Percentiles rank a stretch among this genome's conserved stretches.
Evolutionary conservation across 139 green algal genomes (phyloP).

Genomic region (Chlamydomonas sphaeroides): DNA sequence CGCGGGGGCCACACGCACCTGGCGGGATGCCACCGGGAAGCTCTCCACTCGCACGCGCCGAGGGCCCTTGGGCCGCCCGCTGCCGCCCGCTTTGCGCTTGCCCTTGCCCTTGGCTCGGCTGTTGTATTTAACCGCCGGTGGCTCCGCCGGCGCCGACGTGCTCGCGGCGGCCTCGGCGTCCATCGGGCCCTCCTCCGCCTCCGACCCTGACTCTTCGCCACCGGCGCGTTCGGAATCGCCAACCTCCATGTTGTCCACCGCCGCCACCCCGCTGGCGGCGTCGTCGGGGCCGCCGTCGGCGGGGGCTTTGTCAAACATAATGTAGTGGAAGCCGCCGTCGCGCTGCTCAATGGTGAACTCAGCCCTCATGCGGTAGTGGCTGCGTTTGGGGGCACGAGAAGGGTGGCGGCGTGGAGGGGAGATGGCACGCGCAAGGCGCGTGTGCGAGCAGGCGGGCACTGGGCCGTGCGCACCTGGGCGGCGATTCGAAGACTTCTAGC

Average conservation of each 20-base stretch:
- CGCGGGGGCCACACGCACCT: too few species aligned
- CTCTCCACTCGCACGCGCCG: conserved; percentile 67
- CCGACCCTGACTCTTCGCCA: not conserved
- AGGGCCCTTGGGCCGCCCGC: not conserved
- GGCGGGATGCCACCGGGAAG: conserved; percentile 81
- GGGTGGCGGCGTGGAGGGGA: not conserved
- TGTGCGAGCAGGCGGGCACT: not conserved
- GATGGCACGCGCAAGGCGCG: too few species aligned
- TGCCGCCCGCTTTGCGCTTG: not conserved
- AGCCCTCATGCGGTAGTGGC: conserved; percentile 77
- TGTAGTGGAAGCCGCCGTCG: conserved; percentile 12
- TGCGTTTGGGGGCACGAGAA: not conserved
- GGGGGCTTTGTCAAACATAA: conserved; percentile 46
- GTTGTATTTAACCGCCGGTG: not conserved
- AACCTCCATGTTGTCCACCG: too few species aligned
- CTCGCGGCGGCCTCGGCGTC: not conserved
- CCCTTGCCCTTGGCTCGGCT: not conserved
- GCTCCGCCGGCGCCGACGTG: not conserved
- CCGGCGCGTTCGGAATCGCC: too few species aligned
- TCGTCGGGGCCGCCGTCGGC: not conserved
- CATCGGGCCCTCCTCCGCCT: not conserved
- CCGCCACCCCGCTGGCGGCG: not conserved
- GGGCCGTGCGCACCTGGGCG: not conserved
- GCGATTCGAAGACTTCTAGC: conserved; percentile 55
- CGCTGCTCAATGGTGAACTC: conserved; percentile 52